These are phyloP conservation scores for Lipomyces lipofer DNA, from an alignment of 805 yeast species.

Conservation along the genomic window DNA sequence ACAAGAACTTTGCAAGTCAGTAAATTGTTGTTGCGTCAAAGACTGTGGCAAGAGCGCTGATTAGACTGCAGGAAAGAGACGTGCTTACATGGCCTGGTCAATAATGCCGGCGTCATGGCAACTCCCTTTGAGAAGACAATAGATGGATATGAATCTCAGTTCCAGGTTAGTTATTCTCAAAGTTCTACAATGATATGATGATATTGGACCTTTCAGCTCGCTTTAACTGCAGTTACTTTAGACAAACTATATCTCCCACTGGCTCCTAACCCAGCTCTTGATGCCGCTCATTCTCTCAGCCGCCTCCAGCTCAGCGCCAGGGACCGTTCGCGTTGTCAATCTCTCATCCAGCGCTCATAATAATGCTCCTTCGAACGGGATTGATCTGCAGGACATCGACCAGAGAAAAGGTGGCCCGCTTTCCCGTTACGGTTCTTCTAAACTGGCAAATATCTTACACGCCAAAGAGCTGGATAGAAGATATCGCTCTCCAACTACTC, in stretches of 20 bases:
- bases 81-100: not conserved
- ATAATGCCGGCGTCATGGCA: not conserved
- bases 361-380: conserved; percentile 1
- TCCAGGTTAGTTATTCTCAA: not conserved
- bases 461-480: not conserved
- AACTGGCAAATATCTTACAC: conserved; percentile 9
- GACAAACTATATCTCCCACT: conserved; percentile 73
- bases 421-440: conserved; percentile 5
- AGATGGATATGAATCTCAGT: not conserved
- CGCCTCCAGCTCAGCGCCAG: not conserved
- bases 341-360: not conserved
- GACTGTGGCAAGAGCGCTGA: not conserved
- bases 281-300: conserved; percentile 3
- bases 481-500: not conserved
- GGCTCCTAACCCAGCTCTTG: conserved; percentile 55
- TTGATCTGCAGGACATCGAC: not conserved
- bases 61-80: not conserved
- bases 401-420: not conserved
- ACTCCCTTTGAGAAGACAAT: not conserved
- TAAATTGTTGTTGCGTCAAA: not conserved
- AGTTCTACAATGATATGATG: not conserved
- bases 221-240: conserved; percentile 46
- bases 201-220: not conserved
- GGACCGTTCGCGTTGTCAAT: conserved; percentile 3
- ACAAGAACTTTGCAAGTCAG: not conserved